Evolutionary conservation across 192 early-diverging fungal species (phyloP), one percentile per base, ranked within the genome.

Genomic region (Coemansia sp.): DNA sequence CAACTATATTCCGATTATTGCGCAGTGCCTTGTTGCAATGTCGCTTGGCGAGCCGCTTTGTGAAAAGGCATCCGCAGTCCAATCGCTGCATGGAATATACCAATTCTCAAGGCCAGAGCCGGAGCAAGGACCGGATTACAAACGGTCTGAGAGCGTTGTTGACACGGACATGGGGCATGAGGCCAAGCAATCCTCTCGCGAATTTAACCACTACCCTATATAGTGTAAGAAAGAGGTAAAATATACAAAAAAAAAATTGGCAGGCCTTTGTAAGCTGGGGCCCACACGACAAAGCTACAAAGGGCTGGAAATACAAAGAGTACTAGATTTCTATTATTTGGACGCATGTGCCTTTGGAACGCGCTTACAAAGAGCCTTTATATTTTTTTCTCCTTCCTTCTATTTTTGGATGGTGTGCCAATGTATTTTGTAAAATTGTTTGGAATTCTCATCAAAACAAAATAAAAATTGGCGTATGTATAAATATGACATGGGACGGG

Each of bases 21-120:
- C 70, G 4, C 20, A 38, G 22, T 73, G 69, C 6, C n/a, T 49
- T 10, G 52, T 38, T 2, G 23, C 71, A 9, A 36, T 67, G 0
- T 22, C 60, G 6, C 46, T 74, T 3, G 63, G 64, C 11, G 68
- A 69, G 20, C 72, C 77, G 25, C 29, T 66, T 33, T 25, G 9
- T 15, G 55, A 57, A 35, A 57, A 9, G 34, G 15, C 34, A 5
- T 45, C 42, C 1, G 14, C 42, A 5, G 17, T 45, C 13, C 23
- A 22, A 52, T 9, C 3, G 23, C 3, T 8, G 23, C 22, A 52
- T 13, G 49, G 9, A 0, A 6, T 20, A 11, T 22, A 22, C 7
- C 22, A 25, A 22, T 11, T 20, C 23, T 22, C 49, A 52, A 7
- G 15, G 22, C 10, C 49, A 9, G 49, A 52, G 49, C 49, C 20